Evolutionary conservation across 2,329 filamentous ascomycete species (phyloP), one percentile per base, ranked within the genome.

Genomic region (Monosporascus sp.): DNA sequence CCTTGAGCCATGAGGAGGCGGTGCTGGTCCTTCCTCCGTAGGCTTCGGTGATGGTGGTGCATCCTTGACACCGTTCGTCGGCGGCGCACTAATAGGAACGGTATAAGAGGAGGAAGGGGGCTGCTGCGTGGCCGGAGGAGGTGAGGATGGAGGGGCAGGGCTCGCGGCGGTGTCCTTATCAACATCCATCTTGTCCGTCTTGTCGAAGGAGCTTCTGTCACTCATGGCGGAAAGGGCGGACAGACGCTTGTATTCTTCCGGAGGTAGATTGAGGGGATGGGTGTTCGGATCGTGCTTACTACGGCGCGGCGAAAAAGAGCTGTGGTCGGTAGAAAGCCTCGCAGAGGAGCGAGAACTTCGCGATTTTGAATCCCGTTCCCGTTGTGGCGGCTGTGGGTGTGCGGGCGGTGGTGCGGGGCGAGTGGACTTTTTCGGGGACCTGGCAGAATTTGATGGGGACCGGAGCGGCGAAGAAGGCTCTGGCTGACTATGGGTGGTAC

Each of bases 181-280:
- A 61, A 90, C 75, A 61, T 94, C 89, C 86, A 93, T 91, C 54
- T 64, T 68, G 17, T 45, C 42, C 11, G 20, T 45, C 20, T 31
- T 34, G 53, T 69, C 67, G 24, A 67, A 57, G 54, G 86, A 84
- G 64, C 77, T 82, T 58, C 81, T 75, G 58, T 78, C 76, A 62
- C 74, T 84, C 80, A 82, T 80, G 64, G 70, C 71, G 60, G 85
- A 86, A 57, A 90, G 78, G 61, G 79, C 80, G 48, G 86, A 90
- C 53, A 89, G 73, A 57, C 89, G 84, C 70, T 89, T 88, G 65
- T 90, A 82, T 79, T 96, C 86, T 75, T 96, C 91, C 47, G 91
- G 91, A 2, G 88, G 90, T 22, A 96, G 83, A 66, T 97, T 97
- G 50, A 97, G 81, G 39, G 93, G 93, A 70, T 97, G 92, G 3